Percentiles rank a stretch among this genome's conserved stretches.
These are phyloP conservation scores for Secale cereale DNA, from an alignment of 176 grass and related monocot genomes.

Conservation along the genomic window DNA sequence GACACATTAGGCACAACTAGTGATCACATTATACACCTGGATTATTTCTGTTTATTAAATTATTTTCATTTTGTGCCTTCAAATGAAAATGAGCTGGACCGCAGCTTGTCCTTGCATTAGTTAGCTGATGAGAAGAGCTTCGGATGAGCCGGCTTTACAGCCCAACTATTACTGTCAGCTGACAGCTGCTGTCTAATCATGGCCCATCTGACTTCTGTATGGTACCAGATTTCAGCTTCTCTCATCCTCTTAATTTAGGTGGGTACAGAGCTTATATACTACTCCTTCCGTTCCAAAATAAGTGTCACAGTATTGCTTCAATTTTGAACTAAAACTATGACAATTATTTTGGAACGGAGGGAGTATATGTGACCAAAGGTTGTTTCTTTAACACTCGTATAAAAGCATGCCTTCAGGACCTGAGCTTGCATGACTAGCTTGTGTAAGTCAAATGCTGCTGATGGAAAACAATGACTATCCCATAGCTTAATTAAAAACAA, in stretches of 20 bases:
- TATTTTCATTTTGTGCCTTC: background rate
- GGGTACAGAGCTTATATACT: background rate
- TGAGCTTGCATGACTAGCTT: slow-evolving; percentile 2
- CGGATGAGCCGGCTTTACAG: slow-evolving; percentile 6
- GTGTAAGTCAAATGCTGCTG: background rate
- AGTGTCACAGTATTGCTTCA: too few relatives aligned
- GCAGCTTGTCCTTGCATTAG: background rate
- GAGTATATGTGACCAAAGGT: background rate
- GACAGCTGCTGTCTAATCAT: background rate
- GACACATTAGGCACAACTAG: background rate
- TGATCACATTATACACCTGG: background rate
- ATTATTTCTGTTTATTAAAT: background rate
- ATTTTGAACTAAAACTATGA: too few relatives aligned
- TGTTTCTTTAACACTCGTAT: background rate
- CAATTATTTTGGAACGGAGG: too few relatives aligned
- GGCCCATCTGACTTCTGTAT: background rate
- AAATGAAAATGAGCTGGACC: slow-evolving; percentile 17
- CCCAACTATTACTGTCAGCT: background rate
- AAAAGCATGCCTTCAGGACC: background rate
- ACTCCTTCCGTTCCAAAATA: too few relatives aligned
- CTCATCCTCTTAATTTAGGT: background rate
- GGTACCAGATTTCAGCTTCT: slow-evolving; percentile 7
- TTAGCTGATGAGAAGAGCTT: background rate
- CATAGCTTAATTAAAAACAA: background rate
- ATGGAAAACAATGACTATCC: background rate